phyloP scores from a whole-genome alignment of 129 eudicot species.

The Chrysanthemum makinoi region DNA sequence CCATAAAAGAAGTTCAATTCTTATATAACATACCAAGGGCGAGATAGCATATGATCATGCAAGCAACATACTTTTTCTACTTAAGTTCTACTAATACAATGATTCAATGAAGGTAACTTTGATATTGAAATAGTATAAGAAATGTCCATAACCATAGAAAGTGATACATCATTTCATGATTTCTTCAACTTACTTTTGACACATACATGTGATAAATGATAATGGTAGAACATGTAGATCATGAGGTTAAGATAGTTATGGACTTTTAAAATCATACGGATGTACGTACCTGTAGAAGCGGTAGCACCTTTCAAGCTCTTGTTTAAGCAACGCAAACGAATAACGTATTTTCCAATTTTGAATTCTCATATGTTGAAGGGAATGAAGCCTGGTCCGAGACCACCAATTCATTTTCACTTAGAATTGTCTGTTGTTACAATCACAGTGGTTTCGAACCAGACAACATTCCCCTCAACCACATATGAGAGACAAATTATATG shows the following conservation, averaged over 20 bases:
- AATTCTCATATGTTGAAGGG: constrained; percentile 60
- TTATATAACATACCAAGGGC: background rate
- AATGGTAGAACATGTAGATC: too few relatives aligned
- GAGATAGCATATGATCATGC: too few relatives aligned
- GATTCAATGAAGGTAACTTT: too few relatives aligned
- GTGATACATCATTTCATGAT: background rate
- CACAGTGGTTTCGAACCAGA: constrained; percentile 59
- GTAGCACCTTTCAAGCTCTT: background rate
- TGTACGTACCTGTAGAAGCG: constrained; percentile 26
- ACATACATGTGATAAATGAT: too few relatives aligned
- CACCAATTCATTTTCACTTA: constrained; percentile 19
- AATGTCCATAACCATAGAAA: too few relatives aligned
- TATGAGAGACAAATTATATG: constrained; percentile 21
- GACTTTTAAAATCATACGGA: too few relatives aligned
- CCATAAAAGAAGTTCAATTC: background rate
- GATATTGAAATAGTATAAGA: too few relatives aligned
- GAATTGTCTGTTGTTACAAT: background rate
- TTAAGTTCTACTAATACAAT: too few relatives aligned
- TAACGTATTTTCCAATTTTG: background rate
- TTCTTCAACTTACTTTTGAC: too few relatives aligned
- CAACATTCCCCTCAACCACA: constrained; percentile 67
- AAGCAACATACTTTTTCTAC: too few relatives aligned
- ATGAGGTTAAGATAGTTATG: too few relatives aligned
- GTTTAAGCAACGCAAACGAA: background rate
- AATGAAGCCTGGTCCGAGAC: constrained; percentile 99